phyloP scores from a whole-genome alignment of 441 rosid species.

The Populus hybrid region DNA sequence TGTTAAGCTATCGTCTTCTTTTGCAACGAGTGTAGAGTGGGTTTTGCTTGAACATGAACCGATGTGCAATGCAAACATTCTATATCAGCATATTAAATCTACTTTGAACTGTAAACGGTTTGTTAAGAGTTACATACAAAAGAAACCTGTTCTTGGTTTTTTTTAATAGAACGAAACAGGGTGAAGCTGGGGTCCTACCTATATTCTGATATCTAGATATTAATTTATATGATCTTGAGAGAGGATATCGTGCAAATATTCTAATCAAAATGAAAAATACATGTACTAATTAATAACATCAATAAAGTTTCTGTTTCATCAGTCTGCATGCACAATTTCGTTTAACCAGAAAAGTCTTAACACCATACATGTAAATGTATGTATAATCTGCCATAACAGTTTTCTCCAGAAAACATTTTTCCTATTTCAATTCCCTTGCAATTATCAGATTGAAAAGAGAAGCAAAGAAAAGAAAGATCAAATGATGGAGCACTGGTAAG shows the following conservation, averaged over 20 bases:
- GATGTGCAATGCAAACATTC: not conserved
- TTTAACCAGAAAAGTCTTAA: not conserved
- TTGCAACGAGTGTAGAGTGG: not conserved
- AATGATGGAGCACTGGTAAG: not conserved
- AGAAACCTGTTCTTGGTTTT: constrained; percentile 7
- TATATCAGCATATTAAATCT: not conserved
- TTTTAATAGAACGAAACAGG: not conserved
- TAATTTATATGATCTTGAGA: not conserved
- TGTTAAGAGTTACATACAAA: too few species aligned
- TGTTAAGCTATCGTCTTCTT: not conserved
- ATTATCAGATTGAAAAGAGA: not conserved
- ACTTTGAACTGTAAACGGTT: too few species aligned
- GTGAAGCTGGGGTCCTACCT: not conserved
- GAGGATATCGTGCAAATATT: not conserved
- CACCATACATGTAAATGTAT: not conserved
- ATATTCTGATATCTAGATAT: not conserved
- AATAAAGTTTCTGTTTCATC: not conserved
- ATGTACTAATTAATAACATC: not conserved
- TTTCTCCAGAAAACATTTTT: not conserved
- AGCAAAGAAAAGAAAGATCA: not conserved
- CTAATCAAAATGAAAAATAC: not conserved
- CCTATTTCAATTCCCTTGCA: not conserved
- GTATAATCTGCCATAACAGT: not conserved
- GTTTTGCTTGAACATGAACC: not conserved
- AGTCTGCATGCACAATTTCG: not conserved